phyloP scores from a whole-genome alignment of 169 alveolate genomes.

The Plasmodium cynomolgi region DNA sequence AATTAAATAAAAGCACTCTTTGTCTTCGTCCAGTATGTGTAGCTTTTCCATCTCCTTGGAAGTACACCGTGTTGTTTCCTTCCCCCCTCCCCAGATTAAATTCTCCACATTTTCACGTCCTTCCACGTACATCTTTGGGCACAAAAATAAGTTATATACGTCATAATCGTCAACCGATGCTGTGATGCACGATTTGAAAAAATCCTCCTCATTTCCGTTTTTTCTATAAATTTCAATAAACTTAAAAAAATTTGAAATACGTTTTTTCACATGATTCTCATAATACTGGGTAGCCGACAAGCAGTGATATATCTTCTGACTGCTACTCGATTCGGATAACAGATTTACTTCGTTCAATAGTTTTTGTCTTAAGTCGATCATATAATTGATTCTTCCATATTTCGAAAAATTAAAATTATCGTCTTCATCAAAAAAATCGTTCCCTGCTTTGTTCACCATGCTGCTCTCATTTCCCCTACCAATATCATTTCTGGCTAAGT shows the following conservation, averaged over 20 bases:
- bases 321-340: conserved; percentile 74
- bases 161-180: conserved; percentile 49
- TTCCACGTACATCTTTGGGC: conserved; percentile 60
- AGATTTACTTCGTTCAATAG: conserved; percentile 78
- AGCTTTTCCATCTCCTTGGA: conserved; percentile 17
- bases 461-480: background rate
- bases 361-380: conserved; percentile 85
- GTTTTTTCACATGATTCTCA: conserved; percentile 71
- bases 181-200: conserved; percentile 26
- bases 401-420: conserved; percentile 85
- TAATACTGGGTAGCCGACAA: conserved; percentile 79
- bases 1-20: conserved; percentile 42
- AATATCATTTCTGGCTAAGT: conserved; percentile 4
- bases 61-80: background rate
- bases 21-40: conserved; percentile 36
- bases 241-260: conserved; percentile 44
- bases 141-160: conserved; percentile 49
- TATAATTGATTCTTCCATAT: conserved; percentile 91
- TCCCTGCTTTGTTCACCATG: conserved; percentile 7
- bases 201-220: background rate
- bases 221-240: conserved; percentile 24
- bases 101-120: background rate
- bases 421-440: conserved; percentile 67
- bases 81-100: conserved; percentile 6
- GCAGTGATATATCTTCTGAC: conserved; percentile 77